Evolutionary conservation across 352 stramenopile species (phyloP), one percentile per base, ranked within the genome.

Genomic region (Pythium guiyangense): DNA sequence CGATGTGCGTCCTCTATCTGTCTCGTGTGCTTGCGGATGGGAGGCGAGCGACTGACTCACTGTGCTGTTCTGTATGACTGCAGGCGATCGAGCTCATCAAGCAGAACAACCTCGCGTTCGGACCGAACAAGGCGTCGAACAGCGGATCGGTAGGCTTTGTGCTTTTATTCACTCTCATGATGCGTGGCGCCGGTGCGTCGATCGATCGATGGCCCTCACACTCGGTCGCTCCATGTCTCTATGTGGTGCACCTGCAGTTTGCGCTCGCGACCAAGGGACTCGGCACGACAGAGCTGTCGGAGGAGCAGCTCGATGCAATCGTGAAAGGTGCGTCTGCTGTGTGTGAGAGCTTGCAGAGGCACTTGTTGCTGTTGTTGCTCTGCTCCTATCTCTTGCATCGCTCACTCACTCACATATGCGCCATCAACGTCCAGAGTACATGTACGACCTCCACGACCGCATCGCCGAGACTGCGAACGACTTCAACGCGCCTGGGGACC

Each of bases 51-150:
- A 17, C 6, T 29, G 15, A 14, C 31, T 42, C 29, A 15, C 25
- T 53, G 18, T 40, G 10, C 10, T 57, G 6, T 9, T 52, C 20
- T 17, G 10, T 18, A 22, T 35, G 29, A 12, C 4, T 11, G 15
- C 34, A 86, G 62, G 84, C 84, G 20, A 90, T 92, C 43, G 74
- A 73, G 53, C 63, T 92, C 22, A 84, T 96, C 66, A 87, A 92
- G 71, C 82, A 93, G 67, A 77, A 88, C 63, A 79, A 85, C 52
- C 47, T 94, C 37, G 75, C 86, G 22, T 96, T 91, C 37, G 86
- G 79, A 20, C 86, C 86, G 12, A 92, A 89, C 79, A 96, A 96
- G 74, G 80, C 83, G 9, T 76, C 74, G 5, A 96, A 96, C 67
- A 76, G 83, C 25, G 86, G 74, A 48, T 90, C 80, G 70, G 74